Conservation (phyloP, 2,329 filamentous ascomycete genomes). For the Sporothrix globosa region DNA sequence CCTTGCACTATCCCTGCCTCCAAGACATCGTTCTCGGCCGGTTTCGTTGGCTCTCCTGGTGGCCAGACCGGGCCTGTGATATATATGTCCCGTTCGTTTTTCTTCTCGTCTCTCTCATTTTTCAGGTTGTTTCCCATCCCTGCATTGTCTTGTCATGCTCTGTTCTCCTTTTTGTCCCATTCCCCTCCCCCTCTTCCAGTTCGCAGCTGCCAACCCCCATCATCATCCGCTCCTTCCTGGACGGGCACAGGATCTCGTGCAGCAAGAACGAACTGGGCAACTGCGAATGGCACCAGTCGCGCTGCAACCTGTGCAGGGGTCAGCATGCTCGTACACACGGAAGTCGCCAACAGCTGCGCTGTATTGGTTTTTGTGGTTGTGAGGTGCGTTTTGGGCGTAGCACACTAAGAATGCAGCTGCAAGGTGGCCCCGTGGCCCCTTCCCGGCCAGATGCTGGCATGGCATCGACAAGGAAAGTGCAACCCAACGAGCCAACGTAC, state of each 20-base stretch:
- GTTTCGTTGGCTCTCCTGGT: background rate
- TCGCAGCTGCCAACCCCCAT: constrained; percentile 4
- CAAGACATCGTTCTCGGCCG: background rate
- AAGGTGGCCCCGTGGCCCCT: constrained; percentile 4
- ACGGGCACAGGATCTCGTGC: background rate
- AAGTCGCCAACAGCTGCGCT: background rate
- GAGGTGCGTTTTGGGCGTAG: background rate
- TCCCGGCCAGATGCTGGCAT: constrained; percentile 1
- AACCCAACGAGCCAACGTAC: background rate
- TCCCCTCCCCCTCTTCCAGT: too few species aligned
- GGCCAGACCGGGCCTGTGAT: background rate
- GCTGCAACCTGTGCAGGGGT: background rate
- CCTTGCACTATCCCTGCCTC: background rate
- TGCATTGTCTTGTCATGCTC: background rate
- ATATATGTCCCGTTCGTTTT: background rate
- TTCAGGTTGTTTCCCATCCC: background rate
- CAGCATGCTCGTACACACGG: background rate
- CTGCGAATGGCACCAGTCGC: background rate
- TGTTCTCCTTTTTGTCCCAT: too few species aligned
- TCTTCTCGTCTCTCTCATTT: too few species aligned
- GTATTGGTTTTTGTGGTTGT: background rate
- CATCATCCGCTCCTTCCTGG: background rate
- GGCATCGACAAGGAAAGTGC: background rate
- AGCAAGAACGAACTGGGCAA: background rate
- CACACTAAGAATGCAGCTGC: background rate